phyloP scores from a whole-genome alignment of 257 asterid genomes.

The Osmanthus fragrans region DNA sequence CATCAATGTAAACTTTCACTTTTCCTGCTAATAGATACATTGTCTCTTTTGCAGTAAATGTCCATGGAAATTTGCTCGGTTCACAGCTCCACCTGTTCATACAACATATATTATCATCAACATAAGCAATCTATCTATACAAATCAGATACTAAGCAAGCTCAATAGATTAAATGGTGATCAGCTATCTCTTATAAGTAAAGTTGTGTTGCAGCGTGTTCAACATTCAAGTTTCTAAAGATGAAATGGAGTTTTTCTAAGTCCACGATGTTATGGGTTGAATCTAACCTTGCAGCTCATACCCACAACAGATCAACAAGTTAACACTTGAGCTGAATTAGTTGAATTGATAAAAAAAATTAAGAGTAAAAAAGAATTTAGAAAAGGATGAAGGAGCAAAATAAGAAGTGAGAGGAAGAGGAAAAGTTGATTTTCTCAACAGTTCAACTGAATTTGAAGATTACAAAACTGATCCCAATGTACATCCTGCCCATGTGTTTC shows the following conservation, averaged over 20 bases:
- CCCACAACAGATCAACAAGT: no score
- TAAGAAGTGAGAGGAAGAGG: no score
- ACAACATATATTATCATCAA: not conserved
- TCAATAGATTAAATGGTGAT: not conserved
- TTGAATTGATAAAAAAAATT: no score
- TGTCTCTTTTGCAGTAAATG: constrained; percentile 45
- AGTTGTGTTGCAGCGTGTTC: not conserved
- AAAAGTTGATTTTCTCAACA: no score
- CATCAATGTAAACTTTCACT: constrained; percentile 47
- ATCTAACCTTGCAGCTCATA: no score
- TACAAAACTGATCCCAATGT: no score
- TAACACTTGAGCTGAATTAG: no score
- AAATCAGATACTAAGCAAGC: not conserved
- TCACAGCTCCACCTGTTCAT: constrained; percentile 46
- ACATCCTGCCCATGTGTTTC: no score
- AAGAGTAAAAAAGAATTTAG: no score
- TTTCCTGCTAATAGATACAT: constrained; percentile 47
- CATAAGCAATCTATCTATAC: not conserved
- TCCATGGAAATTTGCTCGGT: constrained; percentile 58
- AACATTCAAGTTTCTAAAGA: not conserved
- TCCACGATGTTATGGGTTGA: no score
- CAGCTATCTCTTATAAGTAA: not conserved
- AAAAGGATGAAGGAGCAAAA: no score
- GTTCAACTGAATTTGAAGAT: no score
- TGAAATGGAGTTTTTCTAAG: not conserved